Conservation (phyloP, 495 filamentous ascomycete genomes). For the Hypoxylon fragiforme region DNA sequence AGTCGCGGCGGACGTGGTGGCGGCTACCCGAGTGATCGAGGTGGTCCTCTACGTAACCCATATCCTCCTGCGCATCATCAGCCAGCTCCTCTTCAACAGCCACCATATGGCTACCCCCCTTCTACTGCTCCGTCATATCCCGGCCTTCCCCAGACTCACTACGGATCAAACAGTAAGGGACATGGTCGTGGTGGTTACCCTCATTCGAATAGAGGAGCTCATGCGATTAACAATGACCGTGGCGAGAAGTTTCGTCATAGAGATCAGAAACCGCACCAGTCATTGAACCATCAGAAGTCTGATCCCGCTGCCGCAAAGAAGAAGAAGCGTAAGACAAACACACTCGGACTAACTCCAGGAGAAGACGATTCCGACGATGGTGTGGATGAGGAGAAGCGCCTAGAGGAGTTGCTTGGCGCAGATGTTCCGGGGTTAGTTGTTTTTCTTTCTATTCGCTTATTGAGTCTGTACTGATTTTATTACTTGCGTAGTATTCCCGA, state of each 20-base stretch:
- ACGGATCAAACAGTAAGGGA: constrained; percentile 47
- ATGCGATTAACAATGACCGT: constrained; percentile 56
- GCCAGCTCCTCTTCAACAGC: constrained; percentile 36
- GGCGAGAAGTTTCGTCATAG: constrained; percentile 51
- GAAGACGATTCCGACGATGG: constrained; percentile 72
- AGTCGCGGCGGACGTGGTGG: constrained; percentile 36
- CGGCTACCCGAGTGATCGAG: constrained; percentile 37
- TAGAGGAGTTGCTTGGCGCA: constrained; percentile 61
- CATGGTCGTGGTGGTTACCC: constrained; percentile 52
- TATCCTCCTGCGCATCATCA: constrained; percentile 32
- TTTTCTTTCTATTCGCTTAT: constrained; percentile 4
- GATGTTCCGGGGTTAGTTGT: constrained; percentile 52
- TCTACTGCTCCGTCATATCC: constrained; percentile 37
- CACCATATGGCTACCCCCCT: constrained; percentile 43
- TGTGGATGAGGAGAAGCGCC: constrained; percentile 73
- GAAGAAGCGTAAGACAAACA: constrained; percentile 76
- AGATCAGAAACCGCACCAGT: constrained; percentile 40
- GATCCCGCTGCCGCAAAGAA: constrained; percentile 65
- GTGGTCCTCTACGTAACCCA: constrained; percentile 29
- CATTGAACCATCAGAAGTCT: constrained; percentile 61
- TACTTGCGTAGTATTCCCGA: constrained; percentile 61
- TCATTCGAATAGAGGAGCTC: constrained; percentile 47
- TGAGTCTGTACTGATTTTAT: constrained; percentile 14
- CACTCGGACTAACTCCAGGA: constrained; percentile 77
- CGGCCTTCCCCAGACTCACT: constrained; percentile 44